phyloP scores from a whole-genome alignment of 495 filamentous ascomycete genomes.

The Aspergillus panamensis region DNA sequence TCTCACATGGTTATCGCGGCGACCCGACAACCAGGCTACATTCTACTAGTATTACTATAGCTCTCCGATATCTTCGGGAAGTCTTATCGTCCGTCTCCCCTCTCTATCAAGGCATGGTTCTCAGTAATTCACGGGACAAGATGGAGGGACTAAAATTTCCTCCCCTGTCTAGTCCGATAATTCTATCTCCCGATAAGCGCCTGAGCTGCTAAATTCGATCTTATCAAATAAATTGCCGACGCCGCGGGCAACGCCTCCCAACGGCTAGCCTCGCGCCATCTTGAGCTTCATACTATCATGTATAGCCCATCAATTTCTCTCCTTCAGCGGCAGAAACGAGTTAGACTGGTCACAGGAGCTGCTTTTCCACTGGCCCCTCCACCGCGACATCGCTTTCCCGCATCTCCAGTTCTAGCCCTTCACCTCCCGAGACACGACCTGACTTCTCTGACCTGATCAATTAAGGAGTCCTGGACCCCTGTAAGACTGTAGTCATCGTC shows the following conservation, averaged over 20 bases:
- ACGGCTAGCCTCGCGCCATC: neutral
- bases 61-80: too few relatives aligned
- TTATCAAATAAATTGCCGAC: neutral
- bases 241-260: neutral
- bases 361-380: neutral
- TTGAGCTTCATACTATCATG: neutral
- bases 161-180: neutral
- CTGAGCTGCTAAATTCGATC: neutral
- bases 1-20: too few relatives aligned
- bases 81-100: neutral
- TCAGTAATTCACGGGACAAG: neutral
- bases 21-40: too few relatives aligned
- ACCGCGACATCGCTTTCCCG: neutral
- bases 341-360: neutral
- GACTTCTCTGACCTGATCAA: neutral
- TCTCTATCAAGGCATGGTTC: too few relatives aligned
- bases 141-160: neutral
- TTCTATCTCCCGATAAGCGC: neutral
- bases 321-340: neutral
- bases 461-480: neutral
- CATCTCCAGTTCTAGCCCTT: neutral
- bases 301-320: neutral
- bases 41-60: too few relatives aligned
- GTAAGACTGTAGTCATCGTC: neutral
- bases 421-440: neutral